Evolutionary conservation across 202 grass and related monocot species (phyloP).

Genomic region (Setaria viridis): DNA sequence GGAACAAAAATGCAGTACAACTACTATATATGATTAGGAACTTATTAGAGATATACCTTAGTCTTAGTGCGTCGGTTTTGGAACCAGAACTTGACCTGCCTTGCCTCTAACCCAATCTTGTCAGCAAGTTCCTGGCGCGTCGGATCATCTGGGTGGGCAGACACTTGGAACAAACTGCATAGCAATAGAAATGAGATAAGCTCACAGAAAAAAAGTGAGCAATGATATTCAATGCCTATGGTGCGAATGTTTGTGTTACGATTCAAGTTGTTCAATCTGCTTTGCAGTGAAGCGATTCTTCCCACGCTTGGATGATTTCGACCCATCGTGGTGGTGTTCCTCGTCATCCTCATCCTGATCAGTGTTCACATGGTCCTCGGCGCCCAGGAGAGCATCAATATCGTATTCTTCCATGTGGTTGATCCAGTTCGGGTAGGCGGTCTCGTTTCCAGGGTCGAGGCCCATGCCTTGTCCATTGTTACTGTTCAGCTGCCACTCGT

Average conservation of each 20-base stretch:
- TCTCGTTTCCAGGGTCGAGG: background rate
- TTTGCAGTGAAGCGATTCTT: background rate
- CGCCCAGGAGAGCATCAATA: background rate
- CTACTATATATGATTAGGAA: too few relatives aligned
- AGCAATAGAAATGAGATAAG: background rate
- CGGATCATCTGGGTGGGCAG: constrained; percentile 45
- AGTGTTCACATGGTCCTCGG: background rate
- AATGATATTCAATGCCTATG: too few relatives aligned
- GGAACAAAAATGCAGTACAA: background rate
- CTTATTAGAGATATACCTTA: constrained; percentile 42
- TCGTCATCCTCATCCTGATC: background rate
- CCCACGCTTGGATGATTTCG: too few relatives aligned
- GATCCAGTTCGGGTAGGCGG: background rate
- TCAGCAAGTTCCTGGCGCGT: constrained; percentile 29
- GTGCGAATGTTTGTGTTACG: background rate
- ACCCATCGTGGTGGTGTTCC: background rate
- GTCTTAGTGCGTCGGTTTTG: constrained; percentile 52
- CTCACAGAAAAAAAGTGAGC: background rate
- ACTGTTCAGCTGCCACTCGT: background rate
- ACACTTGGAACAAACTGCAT: constrained; percentile 40
- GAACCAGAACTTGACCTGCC: constrained; percentile 66
- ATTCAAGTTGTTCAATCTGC: constrained; percentile 6
- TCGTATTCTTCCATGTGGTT: background rate
- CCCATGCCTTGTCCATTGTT: background rate
- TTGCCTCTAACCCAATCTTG: background rate